Evolutionary conservation across 2,329 filamentous ascomycete genomes (phyloP), one percentile per base, ranked within the genome.

Genomic region (Lizonia empirigonia): DNA sequence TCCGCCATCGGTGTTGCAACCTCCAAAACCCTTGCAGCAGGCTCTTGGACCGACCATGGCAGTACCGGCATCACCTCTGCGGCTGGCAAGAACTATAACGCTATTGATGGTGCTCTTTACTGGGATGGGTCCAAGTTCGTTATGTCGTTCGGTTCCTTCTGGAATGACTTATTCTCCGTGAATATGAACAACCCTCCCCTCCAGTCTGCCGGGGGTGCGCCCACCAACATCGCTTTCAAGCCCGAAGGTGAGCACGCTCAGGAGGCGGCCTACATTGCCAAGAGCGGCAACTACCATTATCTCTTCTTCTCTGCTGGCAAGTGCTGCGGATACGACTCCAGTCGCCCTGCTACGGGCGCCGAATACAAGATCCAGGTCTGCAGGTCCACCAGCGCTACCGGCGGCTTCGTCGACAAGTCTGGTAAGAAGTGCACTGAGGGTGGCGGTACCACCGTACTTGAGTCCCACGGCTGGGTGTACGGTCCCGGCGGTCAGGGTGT

Each of bases 281-380:
- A 82, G 60, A 75, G 82, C 42, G 78, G 75, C 10, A 74, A 71
- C 16, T 85, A 81, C 63, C 88, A 85, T 66, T 89, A 87, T 63
- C 75, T 89, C 9, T 87, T 88, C 68, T 86, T 80, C 67, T 84
- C 80, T 7, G 75, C 74, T 1, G 86, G 86, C 1, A 76, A 74
- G 23, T 89, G 85, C 75, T 89, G 86, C 50, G 76, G 74, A n/a
- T 85, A 82, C 56, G 80, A 85, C 56, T 68, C 64, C 0, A 73
- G 60, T 45, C 72, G 66, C 47, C 84, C 85, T 0, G 78, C 82
- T 0, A 39, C 75, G 0, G 85, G 85, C 4, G 73, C 74, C n/a
- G 86, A 88, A 70, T 89, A 89, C 69, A 82, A 81, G 65, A 85
- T 88, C 65, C 81, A 80, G 62, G 84, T 86, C 20, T 88, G 86